Percentiles rank a stretch among this genome's conserved stretches.
Evolutionary conservation across 768 basidiomycete genomes (phyloP).

Genomic region (Trametes cingulata): DNA sequence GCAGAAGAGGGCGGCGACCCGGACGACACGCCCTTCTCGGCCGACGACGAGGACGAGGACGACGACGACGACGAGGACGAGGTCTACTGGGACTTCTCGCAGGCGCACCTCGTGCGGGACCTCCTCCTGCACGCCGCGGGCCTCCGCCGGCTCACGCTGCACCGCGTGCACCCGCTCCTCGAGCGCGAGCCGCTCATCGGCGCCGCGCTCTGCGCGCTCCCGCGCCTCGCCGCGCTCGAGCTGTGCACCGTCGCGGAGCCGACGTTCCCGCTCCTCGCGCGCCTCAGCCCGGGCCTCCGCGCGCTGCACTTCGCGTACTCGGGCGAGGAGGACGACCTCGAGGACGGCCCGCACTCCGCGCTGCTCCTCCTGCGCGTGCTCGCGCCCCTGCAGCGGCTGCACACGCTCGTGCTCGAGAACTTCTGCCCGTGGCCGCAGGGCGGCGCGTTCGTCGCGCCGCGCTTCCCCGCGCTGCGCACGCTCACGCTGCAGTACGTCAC

Average conservation of each 20-base stretch:
- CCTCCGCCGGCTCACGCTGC: too few species aligned
- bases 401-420: not conserved
- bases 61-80: not conserved
- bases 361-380: not conserved
- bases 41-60: too few species aligned
- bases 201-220: too few species aligned
- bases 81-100: not conserved
- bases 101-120: too few species aligned
- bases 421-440: not conserved
- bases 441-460: too few species aligned
- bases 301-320: not conserved
- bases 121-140: too few species aligned
- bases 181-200: too few species aligned
- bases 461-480: too few species aligned
- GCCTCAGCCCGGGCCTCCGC: not conserved
- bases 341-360: not conserved
- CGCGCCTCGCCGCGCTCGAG: too few species aligned
- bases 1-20: not conserved
- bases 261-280: not conserved
- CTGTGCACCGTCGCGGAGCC: not conserved
- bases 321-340: not conserved
- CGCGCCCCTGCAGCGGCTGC: not conserved
- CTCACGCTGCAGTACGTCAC: too few species aligned
- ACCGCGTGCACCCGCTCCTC: too few species aligned
- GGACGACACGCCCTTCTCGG: not conserved